Conservation (phyloP, 768 basidiomycete species). For the button mushroom (Agaricus bisporus) region DNA sequence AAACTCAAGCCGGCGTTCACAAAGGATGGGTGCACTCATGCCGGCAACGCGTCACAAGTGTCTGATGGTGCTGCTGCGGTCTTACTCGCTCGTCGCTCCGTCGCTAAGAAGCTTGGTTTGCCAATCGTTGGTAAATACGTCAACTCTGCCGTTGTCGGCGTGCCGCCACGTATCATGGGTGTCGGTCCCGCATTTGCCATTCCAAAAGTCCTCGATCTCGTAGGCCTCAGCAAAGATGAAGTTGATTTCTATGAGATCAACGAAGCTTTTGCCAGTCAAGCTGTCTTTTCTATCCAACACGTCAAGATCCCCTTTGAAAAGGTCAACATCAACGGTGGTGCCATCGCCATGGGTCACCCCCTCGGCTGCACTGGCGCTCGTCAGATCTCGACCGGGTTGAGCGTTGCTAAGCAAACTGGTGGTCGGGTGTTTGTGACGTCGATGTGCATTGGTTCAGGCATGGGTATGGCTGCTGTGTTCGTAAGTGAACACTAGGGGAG, state of each 20-base stretch:
- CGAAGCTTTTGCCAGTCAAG: conserved; percentile 85
- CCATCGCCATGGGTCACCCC: conserved; percentile 86
- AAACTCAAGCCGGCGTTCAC: conserved; percentile 87
- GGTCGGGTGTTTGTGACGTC: conserved; percentile 78
- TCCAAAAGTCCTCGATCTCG: conserved; percentile 61
- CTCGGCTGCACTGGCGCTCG: conserved; percentile 84
- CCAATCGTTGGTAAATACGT: conserved; percentile 86
- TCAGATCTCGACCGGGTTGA: conserved; percentile 81
- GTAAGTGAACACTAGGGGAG: conserved; percentile 66
- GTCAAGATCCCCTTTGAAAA: conserved; percentile 69
- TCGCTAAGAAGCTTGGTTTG: conserved; percentile 78
- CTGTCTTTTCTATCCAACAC: conserved; percentile 64
- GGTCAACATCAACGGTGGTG: conserved; percentile 85
- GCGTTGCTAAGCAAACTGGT: conserved; percentile 71
- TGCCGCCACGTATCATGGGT: conserved; percentile 86
- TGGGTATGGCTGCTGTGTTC: conserved; percentile 88
- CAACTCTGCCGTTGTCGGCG: conserved; percentile 63
- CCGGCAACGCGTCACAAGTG: conserved; percentile 82
- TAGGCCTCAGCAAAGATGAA: conserved; percentile 61
- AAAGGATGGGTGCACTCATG: conserved; percentile 72
- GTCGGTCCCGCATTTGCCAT: conserved; percentile 89
- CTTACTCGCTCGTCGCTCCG: conserved; percentile 71
- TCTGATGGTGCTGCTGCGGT: conserved; percentile 93
- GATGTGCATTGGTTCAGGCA: conserved; percentile 89
- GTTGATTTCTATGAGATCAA: conserved; percentile 92